These are phyloP conservation scores for Canariomyces notabilis DNA, from an alignment of 2,329 filamentous ascomycete genomes.

Conservation along the genomic window DNA sequence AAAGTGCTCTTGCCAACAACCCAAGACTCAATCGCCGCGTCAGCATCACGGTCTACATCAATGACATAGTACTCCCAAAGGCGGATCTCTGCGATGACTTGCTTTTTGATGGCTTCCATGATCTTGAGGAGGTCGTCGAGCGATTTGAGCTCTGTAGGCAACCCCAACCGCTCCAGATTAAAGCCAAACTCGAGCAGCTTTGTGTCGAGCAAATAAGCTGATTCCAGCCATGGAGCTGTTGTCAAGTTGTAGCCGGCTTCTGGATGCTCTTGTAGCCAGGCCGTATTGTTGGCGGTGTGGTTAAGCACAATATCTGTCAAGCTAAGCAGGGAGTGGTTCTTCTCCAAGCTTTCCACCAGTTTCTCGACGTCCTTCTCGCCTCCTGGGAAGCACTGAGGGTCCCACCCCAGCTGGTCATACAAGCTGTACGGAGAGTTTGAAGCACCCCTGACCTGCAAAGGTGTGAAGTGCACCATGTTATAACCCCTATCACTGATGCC, in stretches of 20 bases:
- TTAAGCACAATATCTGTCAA: slow-evolving; percentile 97
- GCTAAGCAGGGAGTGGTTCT: slow-evolving; percentile 76
- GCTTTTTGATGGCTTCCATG: slow-evolving; percentile 77
- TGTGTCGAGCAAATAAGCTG: slow-evolving; percentile 58
- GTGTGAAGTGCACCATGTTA: slow-evolving; percentile 99
- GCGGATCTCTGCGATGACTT: slow-evolving; percentile 70
- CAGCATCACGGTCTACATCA: slow-evolving; percentile 67
- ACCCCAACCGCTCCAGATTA: slow-evolving; percentile 62
- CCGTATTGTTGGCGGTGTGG: slow-evolving; percentile 92
- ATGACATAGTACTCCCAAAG: slow-evolving; percentile 94
- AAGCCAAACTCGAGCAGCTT: slow-evolving; percentile 70
- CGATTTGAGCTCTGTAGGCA: slow-evolving; percentile 69
- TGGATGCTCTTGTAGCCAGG: slow-evolving; percentile 90
- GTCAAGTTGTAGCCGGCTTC: slow-evolving; percentile 92
- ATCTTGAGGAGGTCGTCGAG: slow-evolving; percentile 70
- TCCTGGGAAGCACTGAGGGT: slow-evolving; percentile 72
- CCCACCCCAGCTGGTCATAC: slow-evolving; percentile 86
- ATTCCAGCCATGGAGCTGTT: slow-evolving; percentile 74
- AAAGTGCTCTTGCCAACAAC: slow-evolving; percentile 52
- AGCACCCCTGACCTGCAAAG: slow-evolving; percentile 77
- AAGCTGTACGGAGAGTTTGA: slow-evolving; percentile 98
- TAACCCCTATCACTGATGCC: slow-evolving; percentile 90
- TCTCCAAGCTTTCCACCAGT: slow-evolving; percentile 76
- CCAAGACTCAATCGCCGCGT: slow-evolving; percentile 69
- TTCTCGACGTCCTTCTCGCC: slow-evolving; percentile 77